Percentiles rank a stretch among this genome's conserved stretches.
Evolutionary conservation across 441 rosid species (phyloP).

Genomic region (Metrosideros polymorpha): DNA sequence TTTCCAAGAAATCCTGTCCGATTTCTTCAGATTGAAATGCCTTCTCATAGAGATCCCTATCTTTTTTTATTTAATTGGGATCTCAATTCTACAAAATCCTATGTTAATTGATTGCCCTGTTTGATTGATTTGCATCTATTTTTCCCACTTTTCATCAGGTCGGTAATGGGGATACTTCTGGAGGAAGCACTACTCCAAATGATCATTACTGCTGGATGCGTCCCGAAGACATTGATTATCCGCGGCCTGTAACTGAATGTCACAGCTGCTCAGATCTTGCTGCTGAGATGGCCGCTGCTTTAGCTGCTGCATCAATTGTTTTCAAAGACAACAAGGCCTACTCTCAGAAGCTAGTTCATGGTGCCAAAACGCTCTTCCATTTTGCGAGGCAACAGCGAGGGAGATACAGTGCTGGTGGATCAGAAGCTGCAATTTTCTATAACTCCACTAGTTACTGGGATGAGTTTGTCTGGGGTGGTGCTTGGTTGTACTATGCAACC

Average conservation of each 20-base stretch:
- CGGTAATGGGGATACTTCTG: slow-evolving; percentile 65
- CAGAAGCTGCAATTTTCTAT: slow-evolving; percentile 54
- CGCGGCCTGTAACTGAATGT: slow-evolving; percentile 37
- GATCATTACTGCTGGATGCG: slow-evolving; percentile 97
- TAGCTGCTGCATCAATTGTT: slow-evolving; percentile 92
- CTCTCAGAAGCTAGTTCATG: slow-evolving; percentile 71
- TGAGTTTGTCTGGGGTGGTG: slow-evolving; percentile 80
- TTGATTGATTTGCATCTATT: background rate
- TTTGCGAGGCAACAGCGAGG: slow-evolving; percentile 61
- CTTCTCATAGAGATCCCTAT: background rate
- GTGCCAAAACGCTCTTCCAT: slow-evolving; percentile 63
- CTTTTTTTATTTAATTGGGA: background rate
- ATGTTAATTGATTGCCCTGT: background rate
- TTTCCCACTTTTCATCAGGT: slow-evolving; percentile 28
- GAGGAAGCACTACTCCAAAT: slow-evolving; percentile 49
- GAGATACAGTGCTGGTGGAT: slow-evolving; percentile 46
- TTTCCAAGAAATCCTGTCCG: background rate
- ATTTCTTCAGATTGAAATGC: background rate
- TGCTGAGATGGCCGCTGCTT: slow-evolving; percentile 93
- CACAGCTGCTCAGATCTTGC: slow-evolving; percentile 67
- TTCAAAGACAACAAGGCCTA: slow-evolving; percentile 76
- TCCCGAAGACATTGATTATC: slow-evolving; percentile 87
- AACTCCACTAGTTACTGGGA: slow-evolving; percentile 72
- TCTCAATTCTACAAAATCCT: background rate
- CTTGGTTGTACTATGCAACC: slow-evolving; percentile 93